Base-by-base conservation (phyloP, 345 rosid genomes). In the Euclidium syriacum region DNA sequence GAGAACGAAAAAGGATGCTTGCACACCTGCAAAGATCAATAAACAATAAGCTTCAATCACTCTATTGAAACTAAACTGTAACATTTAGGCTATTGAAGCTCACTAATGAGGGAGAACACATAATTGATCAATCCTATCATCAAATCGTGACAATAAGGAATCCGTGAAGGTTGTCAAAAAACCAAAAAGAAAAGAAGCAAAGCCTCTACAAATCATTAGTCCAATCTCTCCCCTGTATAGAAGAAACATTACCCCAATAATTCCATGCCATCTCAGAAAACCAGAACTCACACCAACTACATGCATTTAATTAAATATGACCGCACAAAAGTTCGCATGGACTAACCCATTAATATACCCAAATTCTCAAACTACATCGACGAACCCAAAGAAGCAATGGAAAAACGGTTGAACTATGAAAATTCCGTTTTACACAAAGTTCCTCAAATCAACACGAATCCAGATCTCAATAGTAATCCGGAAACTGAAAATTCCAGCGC, bases 1-100 rank as follows among this genome's bases (percentile, higher is more conserved):
- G 99, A 95, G 80, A 95, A 95, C 6, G 96, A 78, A 80, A 95
- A 95, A 0, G 96, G 85, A 79, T 90, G 89, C 77, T 90, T 95
- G 78, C 99, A 90, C 39, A 95, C 97, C 99, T 90, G 79, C 64
- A 75, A 33, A 25, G 4, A 48, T 23, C 17, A 55, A 42, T 30
- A 4, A 63, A 43, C 52, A 33, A 33, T 18, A 44, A 54, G 38
- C 19, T 36, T 26, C 16, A 20, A 7, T 22, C 18, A 25, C 29
- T 44, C 29, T n/a, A 46, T 18, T 1, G 2, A 57, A 60, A 41
- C 39, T 27, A 16, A 7, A 29, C 22, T 7, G 12, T 4, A 12
- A 12, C 11, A 20, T 1, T 20, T 53, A 12, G 29, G 43, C 26
- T 53, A 20, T 35, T 33, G 17, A 11, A 39, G 43, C 43, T 39